These are phyloP conservation scores for Dioscorea cayenensis DNA, from an alignment of 116 monocot genomes.

Conservation along the genomic window DNA sequence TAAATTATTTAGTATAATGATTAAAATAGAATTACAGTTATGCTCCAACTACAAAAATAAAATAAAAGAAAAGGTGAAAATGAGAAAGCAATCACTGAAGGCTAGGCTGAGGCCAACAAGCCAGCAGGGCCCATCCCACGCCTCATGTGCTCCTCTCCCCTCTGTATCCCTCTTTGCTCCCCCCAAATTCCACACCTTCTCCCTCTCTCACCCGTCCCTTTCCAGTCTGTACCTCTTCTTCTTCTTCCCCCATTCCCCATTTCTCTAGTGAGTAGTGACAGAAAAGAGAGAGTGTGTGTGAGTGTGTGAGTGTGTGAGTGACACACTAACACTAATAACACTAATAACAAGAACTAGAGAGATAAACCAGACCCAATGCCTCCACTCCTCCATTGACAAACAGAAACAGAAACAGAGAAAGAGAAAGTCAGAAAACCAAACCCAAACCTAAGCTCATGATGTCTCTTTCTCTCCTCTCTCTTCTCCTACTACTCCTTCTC, in stretches of 20 bases:
- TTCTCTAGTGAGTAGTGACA: no score
- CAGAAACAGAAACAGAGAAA: not conserved
- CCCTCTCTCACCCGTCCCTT: not conserved
- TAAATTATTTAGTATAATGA: no score
- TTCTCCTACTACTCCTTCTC: conserved; percentile 13
- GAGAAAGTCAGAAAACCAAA: not conserved
- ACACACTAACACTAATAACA: not conserved
- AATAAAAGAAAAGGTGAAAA: not conserved
- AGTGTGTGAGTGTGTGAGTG: not conserved
- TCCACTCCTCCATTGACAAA: not conserved
- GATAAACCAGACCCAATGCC: not conserved
- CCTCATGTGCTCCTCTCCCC: not conserved
- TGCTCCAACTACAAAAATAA: not conserved
- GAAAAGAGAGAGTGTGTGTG: no score
- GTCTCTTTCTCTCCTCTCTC: not conserved
- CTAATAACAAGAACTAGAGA: not conserved
- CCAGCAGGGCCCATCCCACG: not conserved
- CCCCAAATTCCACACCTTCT: not conserved
- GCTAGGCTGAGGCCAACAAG: no score
- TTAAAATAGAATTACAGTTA: no score
- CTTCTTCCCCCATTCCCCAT: not conserved
- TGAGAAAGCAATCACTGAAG: no score
- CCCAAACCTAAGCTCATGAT: not conserved
- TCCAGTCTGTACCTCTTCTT: conserved; percentile 4
- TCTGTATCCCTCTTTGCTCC: not conserved